Base-by-base conservation (phyloP, 352 stramenopile species). In the Globisporangium yorkense region DNA sequence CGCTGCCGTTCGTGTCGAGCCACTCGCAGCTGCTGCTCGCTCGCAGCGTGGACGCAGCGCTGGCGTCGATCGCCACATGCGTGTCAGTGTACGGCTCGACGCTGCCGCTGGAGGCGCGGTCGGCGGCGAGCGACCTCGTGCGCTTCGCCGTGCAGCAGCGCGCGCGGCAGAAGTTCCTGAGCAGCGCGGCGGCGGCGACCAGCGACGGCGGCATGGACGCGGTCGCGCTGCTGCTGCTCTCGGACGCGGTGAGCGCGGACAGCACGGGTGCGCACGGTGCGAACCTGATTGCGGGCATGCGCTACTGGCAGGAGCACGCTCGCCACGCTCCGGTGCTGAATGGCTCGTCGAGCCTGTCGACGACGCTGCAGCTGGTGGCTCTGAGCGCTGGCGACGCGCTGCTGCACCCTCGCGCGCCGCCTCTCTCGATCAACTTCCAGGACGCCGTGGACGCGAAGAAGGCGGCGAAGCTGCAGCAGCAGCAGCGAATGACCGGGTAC, bases 381-480 rank as follows among this genome's bases (percentile, higher is more conserved):
- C 66, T 88, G 1, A 90, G 77, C 46, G 75, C 71, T 12, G 72
- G 78, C 31, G 84, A 94, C 52, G 75, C 75, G 8, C 62, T 92
- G 49, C 58, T 94, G 47, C 84, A 92, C 40, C 84, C 82, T 13
- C 81, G 84, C 47, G 82, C 70, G 0, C 82, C 80, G 13, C 82
- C 84, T n/a, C 70, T 94, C 37, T 64, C 67, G 47, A 74, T 92
- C 54, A 76, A 71, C 43, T 71, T 88, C 21, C 61, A 74, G 37
- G 55, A 80, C 61, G 39, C 48, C 63, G 67, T 41, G 27, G 59
- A 63, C 18, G 61, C 61, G 15, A 59, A 67, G 39, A 51, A 59
- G 5, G 56, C 60, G 18, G 35, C 65, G 35, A 47, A 62, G 15
- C 20, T 55, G 49, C 31, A 37, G 12, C 55, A 62, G n/a, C 48